phyloP scores from a whole-genome alignment of 257 asterid genomes.

The Handroanthus guayacan region DNA sequence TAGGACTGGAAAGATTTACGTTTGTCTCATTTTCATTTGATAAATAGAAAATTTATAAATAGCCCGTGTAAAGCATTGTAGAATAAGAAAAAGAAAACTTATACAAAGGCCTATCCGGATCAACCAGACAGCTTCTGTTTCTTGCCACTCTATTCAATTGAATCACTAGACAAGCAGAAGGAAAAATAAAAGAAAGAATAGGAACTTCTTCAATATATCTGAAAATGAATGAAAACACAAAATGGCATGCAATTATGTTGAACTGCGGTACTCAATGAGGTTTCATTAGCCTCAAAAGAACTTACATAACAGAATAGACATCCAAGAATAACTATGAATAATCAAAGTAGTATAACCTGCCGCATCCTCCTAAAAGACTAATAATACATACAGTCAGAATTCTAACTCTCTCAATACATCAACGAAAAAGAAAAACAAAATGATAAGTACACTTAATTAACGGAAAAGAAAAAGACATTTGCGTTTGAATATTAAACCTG shows the following conservation, averaged over 20 bases:
- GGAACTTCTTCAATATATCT: background rate
- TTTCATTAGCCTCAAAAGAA: background rate
- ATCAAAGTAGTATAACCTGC: background rate
- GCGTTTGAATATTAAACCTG: slow-evolving; percentile 52
- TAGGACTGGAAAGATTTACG: background rate
- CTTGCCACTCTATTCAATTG: background rate
- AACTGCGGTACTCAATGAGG: background rate
- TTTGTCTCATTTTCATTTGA: background rate
- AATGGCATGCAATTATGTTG: background rate
- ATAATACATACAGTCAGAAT: slow-evolving; percentile 11
- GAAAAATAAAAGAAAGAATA: background rate
- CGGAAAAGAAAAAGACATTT: background rate
- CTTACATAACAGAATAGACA: background rate
- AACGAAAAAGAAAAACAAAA: background rate
- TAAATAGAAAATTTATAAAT: background rate
- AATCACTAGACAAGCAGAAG: slow-evolving; percentile 14
- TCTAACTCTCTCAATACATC: background rate
- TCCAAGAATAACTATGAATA: background rate
- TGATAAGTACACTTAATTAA: background rate
- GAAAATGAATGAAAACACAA: background rate
- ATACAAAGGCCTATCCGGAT: slow-evolving; percentile 1
- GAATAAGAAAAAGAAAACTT: background rate
- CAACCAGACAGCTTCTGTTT: background rate
- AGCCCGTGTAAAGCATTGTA: background rate
- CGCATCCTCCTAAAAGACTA: background rate